Conservation (phyloP, 768 basidiomycete genomes). For the Tephrocybe sp. region DNA sequence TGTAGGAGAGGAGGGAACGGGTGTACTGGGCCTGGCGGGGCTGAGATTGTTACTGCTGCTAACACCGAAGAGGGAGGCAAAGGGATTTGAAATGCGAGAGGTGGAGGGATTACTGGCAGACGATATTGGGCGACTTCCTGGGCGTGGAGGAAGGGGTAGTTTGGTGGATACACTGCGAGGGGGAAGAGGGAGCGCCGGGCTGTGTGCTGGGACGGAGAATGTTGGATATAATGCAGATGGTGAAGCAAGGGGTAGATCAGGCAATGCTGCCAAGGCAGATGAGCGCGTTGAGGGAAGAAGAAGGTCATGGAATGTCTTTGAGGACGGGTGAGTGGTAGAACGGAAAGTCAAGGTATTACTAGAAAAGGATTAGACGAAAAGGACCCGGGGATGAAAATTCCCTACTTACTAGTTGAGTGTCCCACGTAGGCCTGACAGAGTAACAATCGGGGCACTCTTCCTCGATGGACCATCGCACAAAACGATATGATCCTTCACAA, state of each 20-base stretch:
- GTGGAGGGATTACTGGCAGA: neutral
- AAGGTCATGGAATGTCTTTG: constrained; percentile 40
- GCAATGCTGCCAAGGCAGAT: constrained; percentile 38
- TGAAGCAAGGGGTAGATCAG: constrained; percentile 50
- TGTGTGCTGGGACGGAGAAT: constrained; percentile 42
- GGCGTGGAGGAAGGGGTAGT: constrained; percentile 43
- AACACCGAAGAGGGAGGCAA: constrained; percentile 76
- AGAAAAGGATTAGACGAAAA: constrained; percentile 2
- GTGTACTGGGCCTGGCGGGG: constrained; percentile 26
- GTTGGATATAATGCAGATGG: constrained; percentile 46
- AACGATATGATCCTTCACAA: constrained; percentile 82
- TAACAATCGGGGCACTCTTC: constrained; percentile 57
- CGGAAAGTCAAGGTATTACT: constrained; percentile 44
- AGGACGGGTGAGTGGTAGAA: constrained; percentile 41
- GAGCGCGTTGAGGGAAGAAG: constrained; percentile 33
- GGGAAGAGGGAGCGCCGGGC: constrained; percentile 46
- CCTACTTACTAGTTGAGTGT: constrained; percentile 55
- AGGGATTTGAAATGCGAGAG: constrained; percentile 67
- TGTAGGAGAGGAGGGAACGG: constrained; percentile 29
- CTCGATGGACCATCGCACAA: constrained; percentile 57
- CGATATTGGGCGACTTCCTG: constrained; percentile 22
- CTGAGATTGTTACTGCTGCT: constrained; percentile 27
- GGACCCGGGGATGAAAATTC: neutral
- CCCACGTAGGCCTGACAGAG: constrained; percentile 84
- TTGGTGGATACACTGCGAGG: constrained; percentile 38